phyloP scores from a whole-genome alignment of 805 yeast species.

The Crinitomyces ghanaensis region DNA sequence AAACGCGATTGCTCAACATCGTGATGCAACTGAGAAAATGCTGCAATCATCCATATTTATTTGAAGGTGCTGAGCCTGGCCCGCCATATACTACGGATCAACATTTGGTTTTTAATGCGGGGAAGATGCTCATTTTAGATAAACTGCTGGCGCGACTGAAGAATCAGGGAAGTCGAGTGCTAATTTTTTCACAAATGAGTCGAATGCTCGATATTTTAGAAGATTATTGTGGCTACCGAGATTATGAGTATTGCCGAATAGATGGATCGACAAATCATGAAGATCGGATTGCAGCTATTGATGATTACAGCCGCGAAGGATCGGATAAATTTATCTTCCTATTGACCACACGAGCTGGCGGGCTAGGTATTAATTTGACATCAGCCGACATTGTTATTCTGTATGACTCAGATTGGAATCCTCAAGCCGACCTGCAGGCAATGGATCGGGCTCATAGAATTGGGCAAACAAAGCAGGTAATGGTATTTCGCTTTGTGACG shows the following conservation, averaged over 20 bases:
- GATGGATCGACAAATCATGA: constrained; percentile 93
- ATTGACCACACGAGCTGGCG: constrained; percentile 93
- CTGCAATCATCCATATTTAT: constrained; percentile 92
- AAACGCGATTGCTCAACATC: constrained; percentile 79
- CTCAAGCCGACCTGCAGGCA: constrained; percentile 95
- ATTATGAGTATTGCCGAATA: constrained; percentile 77
- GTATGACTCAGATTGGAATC: constrained; percentile 95
- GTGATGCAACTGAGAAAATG: constrained; percentile 96
- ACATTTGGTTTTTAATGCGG: constrained; percentile 80
- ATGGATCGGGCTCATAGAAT: constrained; percentile 98
- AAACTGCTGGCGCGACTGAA: constrained; percentile 63
- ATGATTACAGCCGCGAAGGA: constrained; percentile 74
- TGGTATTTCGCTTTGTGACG: constrained; percentile 84
- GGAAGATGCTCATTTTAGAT: constrained; percentile 82
- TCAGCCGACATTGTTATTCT: constrained; percentile 83
- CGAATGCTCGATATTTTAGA: constrained; percentile 81
- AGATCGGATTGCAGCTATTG: constrained; percentile 85
- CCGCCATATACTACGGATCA: constrained; percentile 96
- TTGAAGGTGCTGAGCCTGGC: constrained; percentile 99
- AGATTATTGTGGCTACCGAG: constrained; percentile 81
- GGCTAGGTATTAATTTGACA: constrained; percentile 86
- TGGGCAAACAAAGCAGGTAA: constrained; percentile 93
- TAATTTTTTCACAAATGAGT: constrained; percentile 90
- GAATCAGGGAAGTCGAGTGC: constrained; percentile 73
- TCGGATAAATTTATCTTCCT: constrained; percentile 76